Conservation (phyloP, 2,329 filamentous ascomycete genomes). For the Epichloe aotearoae region DNA sequence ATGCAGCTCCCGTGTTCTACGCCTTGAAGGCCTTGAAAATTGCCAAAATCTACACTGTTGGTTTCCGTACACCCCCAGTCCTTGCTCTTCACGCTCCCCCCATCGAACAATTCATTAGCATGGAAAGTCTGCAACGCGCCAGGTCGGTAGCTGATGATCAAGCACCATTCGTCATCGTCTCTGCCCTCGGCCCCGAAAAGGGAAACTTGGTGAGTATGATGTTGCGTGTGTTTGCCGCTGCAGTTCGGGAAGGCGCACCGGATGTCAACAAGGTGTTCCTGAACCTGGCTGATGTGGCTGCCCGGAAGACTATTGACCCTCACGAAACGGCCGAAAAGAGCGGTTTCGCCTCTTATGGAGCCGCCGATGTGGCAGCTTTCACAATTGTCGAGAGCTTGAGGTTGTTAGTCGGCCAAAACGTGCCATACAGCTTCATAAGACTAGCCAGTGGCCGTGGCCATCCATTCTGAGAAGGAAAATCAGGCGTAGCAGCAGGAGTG, state of each 20-base stretch:
- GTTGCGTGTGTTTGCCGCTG: conserved; percentile 53
- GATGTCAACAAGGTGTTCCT: conserved; percentile 59
- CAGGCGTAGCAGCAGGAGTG: too few relatives aligned
- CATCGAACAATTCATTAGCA: conserved; percentile 67
- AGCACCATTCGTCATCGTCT: conserved; percentile 70
- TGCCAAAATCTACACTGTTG: conserved; percentile 71
- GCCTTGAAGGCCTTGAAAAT: conserved; percentile 64
- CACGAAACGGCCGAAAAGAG: conserved; percentile 56
- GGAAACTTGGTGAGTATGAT: conserved; percentile 66
- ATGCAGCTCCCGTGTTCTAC: conserved; percentile 68
- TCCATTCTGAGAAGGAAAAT: not conserved
- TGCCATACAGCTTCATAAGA: conserved; percentile 76
- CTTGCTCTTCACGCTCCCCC: conserved; percentile 51
- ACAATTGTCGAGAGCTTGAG: conserved; percentile 72
- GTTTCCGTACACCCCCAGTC: conserved; percentile 52
- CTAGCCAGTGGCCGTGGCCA: conserved; percentile 44
- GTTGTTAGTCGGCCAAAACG: conserved; percentile 71
- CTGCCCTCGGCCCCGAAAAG: conserved; percentile 65
- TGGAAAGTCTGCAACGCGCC: conserved; percentile 47
- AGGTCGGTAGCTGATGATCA: conserved; percentile 34
- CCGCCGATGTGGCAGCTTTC: conserved; percentile 69
- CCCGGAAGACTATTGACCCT: conserved; percentile 48
- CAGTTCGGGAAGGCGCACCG: conserved; percentile 18
- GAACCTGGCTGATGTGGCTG: conserved; percentile 52
- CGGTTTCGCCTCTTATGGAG: conserved; percentile 69